Conservation (phyloP, 2,329 filamentous ascomycete genomes). For the Fusarium virguliforme region DNA sequence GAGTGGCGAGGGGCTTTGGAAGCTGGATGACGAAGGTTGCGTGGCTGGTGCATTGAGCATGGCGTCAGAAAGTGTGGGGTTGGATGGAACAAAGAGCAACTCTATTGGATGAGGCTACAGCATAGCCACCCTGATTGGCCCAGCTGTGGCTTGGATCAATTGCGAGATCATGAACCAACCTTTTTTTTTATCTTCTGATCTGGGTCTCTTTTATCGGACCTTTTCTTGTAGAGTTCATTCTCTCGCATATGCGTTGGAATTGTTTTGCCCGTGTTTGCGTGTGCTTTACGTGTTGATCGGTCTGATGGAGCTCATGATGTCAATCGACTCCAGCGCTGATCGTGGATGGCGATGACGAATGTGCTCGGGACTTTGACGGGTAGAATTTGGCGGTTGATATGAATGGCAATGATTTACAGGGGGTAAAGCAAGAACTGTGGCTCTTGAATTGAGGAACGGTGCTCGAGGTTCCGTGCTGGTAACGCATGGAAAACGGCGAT, state of each 20-base stretch:
- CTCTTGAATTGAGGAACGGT: slow-evolving; percentile 11
- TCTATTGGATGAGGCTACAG: slow-evolving; percentile 24
- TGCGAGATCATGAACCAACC: neutral
- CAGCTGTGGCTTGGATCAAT: slow-evolving; percentile 29
- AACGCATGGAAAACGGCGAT: neutral
- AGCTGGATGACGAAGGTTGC: slow-evolving; percentile 38
- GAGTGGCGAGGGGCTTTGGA: slow-evolving; percentile 34
- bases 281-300: slow-evolving; percentile 24
- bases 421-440: neutral
- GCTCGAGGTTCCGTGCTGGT: neutral
- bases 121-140: slow-evolving; percentile 38
- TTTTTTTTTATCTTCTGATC: neutral
- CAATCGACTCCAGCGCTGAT: slow-evolving; percentile 18
- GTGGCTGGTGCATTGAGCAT: slow-evolving; percentile 40
- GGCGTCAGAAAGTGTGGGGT: slow-evolving; percentile 6
- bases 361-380: neutral
- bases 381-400: neutral
- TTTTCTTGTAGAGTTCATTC: neutral
- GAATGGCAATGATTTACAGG: neutral
- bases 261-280: neutral
- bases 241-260: neutral
- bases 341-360: slow-evolving; percentile 5
- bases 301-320: slow-evolving; percentile 37
- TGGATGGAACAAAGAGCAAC: neutral
- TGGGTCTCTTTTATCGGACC: neutral